Percentiles rank a stretch among this genome's conserved stretches.
These are phyloP conservation scores for Pistacia integerrima DNA, from an alignment of 345 rosid species.

Conservation along the genomic window DNA sequence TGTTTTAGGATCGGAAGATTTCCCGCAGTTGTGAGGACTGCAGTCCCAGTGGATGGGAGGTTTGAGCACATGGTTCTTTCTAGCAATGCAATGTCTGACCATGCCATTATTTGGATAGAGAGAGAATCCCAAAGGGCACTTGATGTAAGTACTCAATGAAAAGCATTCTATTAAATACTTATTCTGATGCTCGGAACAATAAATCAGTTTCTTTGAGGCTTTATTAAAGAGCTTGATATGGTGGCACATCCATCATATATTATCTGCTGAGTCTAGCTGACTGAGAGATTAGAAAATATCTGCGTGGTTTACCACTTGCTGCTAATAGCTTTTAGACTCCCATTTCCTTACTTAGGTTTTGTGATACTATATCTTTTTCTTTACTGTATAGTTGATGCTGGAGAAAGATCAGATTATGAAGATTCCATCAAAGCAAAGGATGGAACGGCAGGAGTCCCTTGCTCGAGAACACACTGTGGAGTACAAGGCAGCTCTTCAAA, in stretches of 20 bases:
- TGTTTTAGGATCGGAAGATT: slow-evolving; percentile 74
- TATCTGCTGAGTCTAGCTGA: background rate
- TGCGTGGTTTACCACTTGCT: background rate
- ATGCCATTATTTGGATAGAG: slow-evolving; percentile 81
- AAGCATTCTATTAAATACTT: background rate
- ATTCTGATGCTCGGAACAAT: background rate
- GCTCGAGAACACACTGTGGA: slow-evolving; percentile 79
- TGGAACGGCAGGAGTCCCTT: slow-evolving; percentile 68
- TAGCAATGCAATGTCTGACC: slow-evolving; percentile 87
- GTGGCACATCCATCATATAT: background rate
- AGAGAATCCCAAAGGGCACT: slow-evolving; percentile 88
- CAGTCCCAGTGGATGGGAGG: slow-evolving; percentile 97
- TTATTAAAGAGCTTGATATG: background rate
- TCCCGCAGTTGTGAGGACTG: slow-evolving; percentile 96
- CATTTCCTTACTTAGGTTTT: too few relatives aligned
- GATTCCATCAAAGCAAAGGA: slow-evolving; percentile 76
- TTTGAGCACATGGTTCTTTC: slow-evolving; percentile 91
- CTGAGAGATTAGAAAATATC: background rate
- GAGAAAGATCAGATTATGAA: slow-evolving; percentile 70
- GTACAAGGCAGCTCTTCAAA: slow-evolving; percentile 78
- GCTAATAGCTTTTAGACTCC: too few relatives aligned
- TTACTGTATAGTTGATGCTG: slow-evolving; percentile 61
- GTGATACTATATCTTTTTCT: background rate
- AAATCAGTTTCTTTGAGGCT: background rate
- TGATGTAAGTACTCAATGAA: slow-evolving; percentile 43